These are phyloP conservation scores for Candida sanyaensis DNA, from an alignment of 1,139 yeast genomes.

Conservation along the genomic window DNA sequence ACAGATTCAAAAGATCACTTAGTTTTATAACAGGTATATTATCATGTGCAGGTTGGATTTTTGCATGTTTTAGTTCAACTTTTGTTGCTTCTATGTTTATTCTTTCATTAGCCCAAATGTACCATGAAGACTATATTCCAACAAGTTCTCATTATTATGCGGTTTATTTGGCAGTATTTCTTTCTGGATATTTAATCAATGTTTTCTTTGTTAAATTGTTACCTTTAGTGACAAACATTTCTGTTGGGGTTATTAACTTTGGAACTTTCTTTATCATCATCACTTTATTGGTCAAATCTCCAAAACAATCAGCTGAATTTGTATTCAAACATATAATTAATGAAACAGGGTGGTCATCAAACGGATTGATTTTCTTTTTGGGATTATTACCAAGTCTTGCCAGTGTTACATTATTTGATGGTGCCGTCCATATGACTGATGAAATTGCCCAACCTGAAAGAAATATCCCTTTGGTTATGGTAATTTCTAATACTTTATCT, in stretches of 20 bases:
- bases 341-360: slow-evolving; percentile 30
- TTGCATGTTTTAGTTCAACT: slow-evolving; percentile 34
- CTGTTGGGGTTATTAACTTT: slow-evolving; percentile 22
- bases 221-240: slow-evolving; percentile 21
- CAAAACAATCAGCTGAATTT: slow-evolving; percentile 24
- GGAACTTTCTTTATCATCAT: slow-evolving; percentile 28
- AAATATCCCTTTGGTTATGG: slow-evolving; percentile 30
- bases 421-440: slow-evolving; percentile 34
- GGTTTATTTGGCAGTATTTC: slow-evolving; percentile 19
- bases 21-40: slow-evolving; percentile 27
- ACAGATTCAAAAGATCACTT: slow-evolving; percentile 18
- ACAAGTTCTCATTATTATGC: slow-evolving; percentile 26
- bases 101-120: slow-evolving; percentile 40
- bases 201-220: slow-evolving; percentile 20
- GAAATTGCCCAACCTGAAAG: slow-evolving; percentile 28
- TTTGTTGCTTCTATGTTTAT: slow-evolving; percentile 45
- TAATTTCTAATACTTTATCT: slow-evolving; percentile 24
- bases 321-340: slow-evolving; percentile 26
- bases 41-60: slow-evolving; percentile 49
- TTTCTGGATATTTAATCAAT: slow-evolving; percentile 21
- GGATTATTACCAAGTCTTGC: slow-evolving; percentile 31
- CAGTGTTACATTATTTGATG: slow-evolving; percentile 27
- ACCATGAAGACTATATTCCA: slow-evolving; percentile 24
- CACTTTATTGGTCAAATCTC: slow-evolving; percentile 24
- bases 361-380: slow-evolving; percentile 29